Evolutionary conservation across 2,329 filamentous ascomycete genomes (phyloP).

Genomic region (Amesomyces nigricolor): DNA sequence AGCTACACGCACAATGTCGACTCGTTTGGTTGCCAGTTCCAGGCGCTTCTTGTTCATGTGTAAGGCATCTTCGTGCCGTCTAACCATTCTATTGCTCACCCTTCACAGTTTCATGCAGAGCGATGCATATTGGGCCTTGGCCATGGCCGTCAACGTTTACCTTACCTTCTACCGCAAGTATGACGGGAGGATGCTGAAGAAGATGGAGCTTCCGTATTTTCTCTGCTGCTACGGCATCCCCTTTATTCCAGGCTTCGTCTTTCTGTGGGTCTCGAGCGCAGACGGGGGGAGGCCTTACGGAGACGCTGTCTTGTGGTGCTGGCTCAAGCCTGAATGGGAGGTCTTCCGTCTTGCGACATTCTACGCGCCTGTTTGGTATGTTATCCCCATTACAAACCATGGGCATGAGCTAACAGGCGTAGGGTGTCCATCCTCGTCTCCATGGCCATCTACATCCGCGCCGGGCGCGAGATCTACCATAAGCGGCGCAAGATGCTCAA

Average conservation of each 20-base stretch:
- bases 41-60: conserved; percentile 79
- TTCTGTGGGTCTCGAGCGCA: conserved; percentile 54
- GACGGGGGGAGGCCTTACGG: conserved; percentile 61
- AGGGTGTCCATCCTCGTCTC: conserved; percentile 58
- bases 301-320: conserved; percentile 75
- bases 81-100: neutral
- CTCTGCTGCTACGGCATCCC: conserved; percentile 67
- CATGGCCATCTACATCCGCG: conserved; percentile 58
- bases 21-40: conserved; percentile 60
- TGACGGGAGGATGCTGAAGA: conserved; percentile 57
- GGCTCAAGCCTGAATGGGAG: conserved; percentile 65
- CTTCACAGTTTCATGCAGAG: conserved; percentile 65
- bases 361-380: conserved; percentile 66
- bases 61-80: conserved; percentile 38
- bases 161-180: conserved; percentile 74
- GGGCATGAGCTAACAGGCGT: conserved; percentile 1
- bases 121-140: conserved; percentile 69
- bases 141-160: conserved; percentile 81
- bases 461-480: conserved; percentile 60
- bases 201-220: conserved; percentile 66
- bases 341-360: conserved; percentile 68
- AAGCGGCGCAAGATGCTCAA: conserved; percentile 57
- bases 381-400: too few relatives aligned
- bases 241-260: conserved; percentile 62
- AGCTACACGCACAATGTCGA: conserved; percentile 46